phyloP scores from a whole-genome alignment of 208 protist species.

The Crithidia expoeki region DNA sequence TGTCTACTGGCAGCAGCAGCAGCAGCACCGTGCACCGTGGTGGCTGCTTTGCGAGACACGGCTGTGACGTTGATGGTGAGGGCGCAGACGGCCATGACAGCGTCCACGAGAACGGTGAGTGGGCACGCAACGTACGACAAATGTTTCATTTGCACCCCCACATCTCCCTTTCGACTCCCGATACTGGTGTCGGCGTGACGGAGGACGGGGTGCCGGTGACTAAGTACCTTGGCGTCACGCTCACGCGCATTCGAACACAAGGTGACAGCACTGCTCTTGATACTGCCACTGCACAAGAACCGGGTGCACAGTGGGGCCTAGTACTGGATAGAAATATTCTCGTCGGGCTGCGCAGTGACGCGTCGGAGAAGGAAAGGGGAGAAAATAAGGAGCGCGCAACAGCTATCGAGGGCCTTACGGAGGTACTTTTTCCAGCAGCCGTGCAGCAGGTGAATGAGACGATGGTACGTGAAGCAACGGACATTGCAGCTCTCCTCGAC shows the following conservation, averaged over 20 bases:
- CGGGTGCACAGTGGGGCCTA: slow-evolving; percentile 17
- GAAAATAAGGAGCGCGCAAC: no score
- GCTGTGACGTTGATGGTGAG: background rate
- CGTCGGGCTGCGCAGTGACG: slow-evolving; percentile 3
- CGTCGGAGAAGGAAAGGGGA: background rate
- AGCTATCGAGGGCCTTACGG: background rate
- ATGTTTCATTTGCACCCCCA: slow-evolving; percentile 9
- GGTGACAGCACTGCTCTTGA: background rate
- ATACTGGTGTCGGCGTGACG: background rate
- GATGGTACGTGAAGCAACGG: slow-evolving; percentile 11
- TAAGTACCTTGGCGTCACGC: slow-evolving; percentile 23
- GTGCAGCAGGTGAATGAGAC: slow-evolving; percentile 35
- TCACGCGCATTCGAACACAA: slow-evolving; percentile 4
- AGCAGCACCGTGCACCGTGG: background rate
- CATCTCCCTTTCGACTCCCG: background rate
- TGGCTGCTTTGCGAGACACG: background rate
- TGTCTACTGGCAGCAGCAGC: no score
- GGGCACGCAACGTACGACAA: background rate
- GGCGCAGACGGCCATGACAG: background rate
- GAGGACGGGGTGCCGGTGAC: slow-evolving; percentile 15
- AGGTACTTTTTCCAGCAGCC: slow-evolving; percentile 31
- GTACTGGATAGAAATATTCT: slow-evolving; percentile 20
- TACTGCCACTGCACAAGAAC: background rate
- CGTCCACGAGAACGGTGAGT: background rate
- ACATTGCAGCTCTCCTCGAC: slow-evolving; percentile 18